Evolutionary conservation across 2,329 filamentous ascomycete species (phyloP).

Genomic region (Colletotrichum navitas): DNA sequence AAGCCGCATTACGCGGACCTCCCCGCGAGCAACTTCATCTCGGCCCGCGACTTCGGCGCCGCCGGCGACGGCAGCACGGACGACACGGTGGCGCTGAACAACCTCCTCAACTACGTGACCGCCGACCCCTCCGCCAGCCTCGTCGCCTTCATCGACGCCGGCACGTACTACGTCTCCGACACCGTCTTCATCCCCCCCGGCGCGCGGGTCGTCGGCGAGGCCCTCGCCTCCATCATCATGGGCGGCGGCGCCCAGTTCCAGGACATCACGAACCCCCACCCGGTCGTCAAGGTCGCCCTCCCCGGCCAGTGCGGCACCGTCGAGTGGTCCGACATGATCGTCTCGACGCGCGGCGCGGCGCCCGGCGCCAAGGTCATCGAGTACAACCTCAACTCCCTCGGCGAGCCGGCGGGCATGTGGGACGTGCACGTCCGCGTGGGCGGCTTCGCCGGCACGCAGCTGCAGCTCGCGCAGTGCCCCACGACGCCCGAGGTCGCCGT

Average conservation of each 20-base stretch:
- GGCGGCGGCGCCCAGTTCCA: slow-evolving; percentile 69
- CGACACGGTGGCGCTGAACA: slow-evolving; percentile 78
- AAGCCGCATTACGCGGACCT: slow-evolving; percentile 80
- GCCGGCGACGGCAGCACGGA: slow-evolving; percentile 81
- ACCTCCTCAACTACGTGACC: slow-evolving; percentile 66
- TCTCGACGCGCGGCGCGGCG: slow-evolving; percentile 75
- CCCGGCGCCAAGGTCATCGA: slow-evolving; percentile 79
- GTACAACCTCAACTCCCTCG: slow-evolving; percentile 73
- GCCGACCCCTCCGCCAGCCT: slow-evolving; percentile 60
- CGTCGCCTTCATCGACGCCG: slow-evolving; percentile 72
- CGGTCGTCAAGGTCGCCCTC: slow-evolving; percentile 75
- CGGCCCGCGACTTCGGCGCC: slow-evolving; percentile 75
- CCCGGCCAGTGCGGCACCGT: slow-evolving; percentile 73
- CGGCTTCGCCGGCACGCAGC: slow-evolving; percentile 76
- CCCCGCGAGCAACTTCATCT: slow-evolving; percentile 72
- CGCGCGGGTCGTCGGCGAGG: slow-evolving; percentile 71
- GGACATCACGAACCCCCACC: slow-evolving; percentile 68
- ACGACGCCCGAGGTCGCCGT: slow-evolving; percentile 55
- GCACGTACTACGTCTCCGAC: slow-evolving; percentile 69
- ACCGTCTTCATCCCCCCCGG: slow-evolving; percentile 65
- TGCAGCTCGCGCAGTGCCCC: slow-evolving; percentile 72
- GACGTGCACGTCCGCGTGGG: slow-evolving; percentile 83
- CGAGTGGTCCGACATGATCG: slow-evolving; percentile 79
- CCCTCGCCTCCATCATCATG: slow-evolving; percentile 65
- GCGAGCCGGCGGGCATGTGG: slow-evolving; percentile 72